Evolutionary conservation across 202 grass and related monocot species (phyloP), one percentile per base, ranked within the genome.

Genomic region (Dendrocalamus latiflorus): DNA sequence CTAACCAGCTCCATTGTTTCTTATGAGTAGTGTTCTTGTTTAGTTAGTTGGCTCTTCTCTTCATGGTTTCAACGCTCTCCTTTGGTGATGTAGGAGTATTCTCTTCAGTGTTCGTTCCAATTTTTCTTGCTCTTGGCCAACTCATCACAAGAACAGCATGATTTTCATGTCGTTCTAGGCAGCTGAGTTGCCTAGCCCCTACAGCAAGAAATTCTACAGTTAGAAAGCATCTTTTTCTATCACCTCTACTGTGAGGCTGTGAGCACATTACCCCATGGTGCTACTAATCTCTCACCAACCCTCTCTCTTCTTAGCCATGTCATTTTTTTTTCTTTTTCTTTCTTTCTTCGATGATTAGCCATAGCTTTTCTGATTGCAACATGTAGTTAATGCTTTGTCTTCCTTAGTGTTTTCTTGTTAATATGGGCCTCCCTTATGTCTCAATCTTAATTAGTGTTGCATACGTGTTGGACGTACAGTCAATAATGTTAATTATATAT

Each of bases 311-410:
- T 47, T 17, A 24, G 10, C 20, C 50, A 24, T 21, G 5, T 13
- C 13, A 28, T n/a, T 28, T 70, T 45, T 0, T 24, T 15, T 4
- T 9, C 4, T 25, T 42, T 13, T 42, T 21, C 51, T 53, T 30
- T 43, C 13, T 39, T 47, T 64, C 56, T 55, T 28, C 9, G 16
- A 48, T 48, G 42, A 77, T 26, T 68, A 36, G 75, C 18, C 68
- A 17, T 43, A 63, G 78, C 78, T 39, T 80, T 79, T 41, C 9
- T 67, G 66, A 44, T n/a, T 86, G 74, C 28, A 62, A 72, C 73
- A 82, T 59, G 59, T 50, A 86, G 42, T 86, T 81, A 90, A 90
- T 83, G 50, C 65, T 21, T 18, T 59, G n/a, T n/a, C 39, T 33
- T 71, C 47, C 58, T 28, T 16, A n/a, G 62, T 55, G 72, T 58